Base-by-base conservation (phyloP, 2,329 filamentous ascomycete species). In the Nemania serpens region DNA sequence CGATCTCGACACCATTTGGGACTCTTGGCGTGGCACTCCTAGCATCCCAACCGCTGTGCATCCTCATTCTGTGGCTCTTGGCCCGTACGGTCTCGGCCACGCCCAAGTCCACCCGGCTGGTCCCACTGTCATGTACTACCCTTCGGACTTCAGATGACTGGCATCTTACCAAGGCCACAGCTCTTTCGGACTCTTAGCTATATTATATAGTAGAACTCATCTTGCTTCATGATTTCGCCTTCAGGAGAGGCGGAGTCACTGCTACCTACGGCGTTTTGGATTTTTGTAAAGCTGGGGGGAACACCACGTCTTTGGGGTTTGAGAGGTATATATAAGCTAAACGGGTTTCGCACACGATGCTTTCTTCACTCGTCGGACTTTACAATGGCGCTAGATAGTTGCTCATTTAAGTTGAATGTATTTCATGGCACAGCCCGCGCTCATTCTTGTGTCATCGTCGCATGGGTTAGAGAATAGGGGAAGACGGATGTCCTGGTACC, bases 101-200 rank as follows among this genome's bases (percentile, higher is more conserved):
- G 34, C 61, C 15, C 64, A 62, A 20, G 50, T 57, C 33, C 58
- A 62, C n/a, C 52, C 42, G 20, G 53, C 39, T 9, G 64, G 64
- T 22, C 64, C 64, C 13, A 61, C 39, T 46, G 64, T 66, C 49
- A 66, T 66, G 63, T 66, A 55, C 46, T 59, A 61, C 29, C 64
- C 58, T 42, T 66, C 62, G 33, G 54, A 56, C 15, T 64, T 62
- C 37, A 55, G 60, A 45, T 69, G 20, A 69, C 39, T 29, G 17
- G 3, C 29, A 3, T 15, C 10, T 48, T 2, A 39, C 2, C 36
- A 12, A 10, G 36, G 11, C 11, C 11, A 25, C 20, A 33, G 47
- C 36, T 34, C 25, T 36, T 36, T 25, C 25, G 1, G n/a, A 22
- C 17, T 48, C 13, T 43, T 20, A 34, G 41, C 29, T 61, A 58